Conservation (phyloP, 1,284 basidiomycete genomes). For the Farysia itapuensis region DNA sequence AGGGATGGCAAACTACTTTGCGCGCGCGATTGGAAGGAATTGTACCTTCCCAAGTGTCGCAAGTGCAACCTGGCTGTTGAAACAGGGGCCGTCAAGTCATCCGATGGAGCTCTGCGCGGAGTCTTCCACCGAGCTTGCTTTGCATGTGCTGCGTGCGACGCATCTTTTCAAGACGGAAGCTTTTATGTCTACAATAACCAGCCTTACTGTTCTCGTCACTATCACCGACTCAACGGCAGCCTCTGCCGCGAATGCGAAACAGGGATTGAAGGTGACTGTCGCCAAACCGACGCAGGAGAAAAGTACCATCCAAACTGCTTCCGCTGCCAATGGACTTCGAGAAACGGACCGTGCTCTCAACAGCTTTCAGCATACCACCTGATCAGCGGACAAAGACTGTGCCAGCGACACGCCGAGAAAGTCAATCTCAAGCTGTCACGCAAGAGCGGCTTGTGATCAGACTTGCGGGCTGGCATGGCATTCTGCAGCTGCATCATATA, state of each 20-base stretch:
- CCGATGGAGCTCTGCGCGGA: constrained; percentile 46
- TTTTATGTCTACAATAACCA: constrained; percentile 49
- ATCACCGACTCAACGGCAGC: constrained; percentile 41
- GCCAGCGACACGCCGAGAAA: constrained; percentile 40
- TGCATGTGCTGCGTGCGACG: constrained; percentile 45
- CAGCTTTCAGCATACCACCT: constrained; percentile 31
- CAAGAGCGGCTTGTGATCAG: no score
- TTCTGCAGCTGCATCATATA: no score
- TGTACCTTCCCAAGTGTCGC: constrained; percentile 48
- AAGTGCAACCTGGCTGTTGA: constrained; percentile 41
- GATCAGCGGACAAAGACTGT: constrained; percentile 32
- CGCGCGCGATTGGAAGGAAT: constrained; percentile 44
- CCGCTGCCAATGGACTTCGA: constrained; percentile 36
- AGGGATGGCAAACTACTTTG: constrained; percentile 44
- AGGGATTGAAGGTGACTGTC: constrained; percentile 49
- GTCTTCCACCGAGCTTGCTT: constrained; percentile 44
- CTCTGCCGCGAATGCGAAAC: constrained; percentile 37
- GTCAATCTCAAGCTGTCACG: constrained; percentile 16
- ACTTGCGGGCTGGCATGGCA: no score
- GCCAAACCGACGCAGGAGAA: constrained; percentile 46
- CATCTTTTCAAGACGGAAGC: constrained; percentile 36
- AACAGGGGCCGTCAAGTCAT: constrained; percentile 41
- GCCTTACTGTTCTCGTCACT: constrained; percentile 47
- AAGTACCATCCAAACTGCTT: constrained; percentile 45
- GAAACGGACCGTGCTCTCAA: constrained; percentile 8